A percentile compares a stretch with the other conserved stretches of the same genome.
Conservation (phyloP, 208 protist species). For the Acanthamoeba divionensis region DNA sequence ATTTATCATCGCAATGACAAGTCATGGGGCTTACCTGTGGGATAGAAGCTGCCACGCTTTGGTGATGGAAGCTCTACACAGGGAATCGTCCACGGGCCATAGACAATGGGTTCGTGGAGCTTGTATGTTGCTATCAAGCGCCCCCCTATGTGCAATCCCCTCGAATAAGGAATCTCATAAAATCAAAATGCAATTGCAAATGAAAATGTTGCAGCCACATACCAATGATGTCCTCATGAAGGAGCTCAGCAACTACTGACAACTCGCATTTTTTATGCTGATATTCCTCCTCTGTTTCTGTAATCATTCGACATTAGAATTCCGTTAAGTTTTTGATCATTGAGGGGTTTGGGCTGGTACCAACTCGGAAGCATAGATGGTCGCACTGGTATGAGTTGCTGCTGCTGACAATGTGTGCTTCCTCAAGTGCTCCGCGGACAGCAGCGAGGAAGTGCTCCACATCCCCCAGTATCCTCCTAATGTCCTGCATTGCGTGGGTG, state of each 20-base stretch:
- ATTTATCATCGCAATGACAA: neutral
- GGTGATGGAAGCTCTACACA: constrained; percentile 23
- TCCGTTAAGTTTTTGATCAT: neutral
- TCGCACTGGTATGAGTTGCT: neutral
- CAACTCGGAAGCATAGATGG: constrained; percentile 27
- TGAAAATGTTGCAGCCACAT: neutral
- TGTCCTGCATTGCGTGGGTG: too few relatives aligned
- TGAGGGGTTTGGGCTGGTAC: neutral
- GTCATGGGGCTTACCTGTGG: neutral
- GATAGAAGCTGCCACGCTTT: neutral
- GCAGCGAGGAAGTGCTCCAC: neutral
- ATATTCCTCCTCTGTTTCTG: constrained; percentile 4
- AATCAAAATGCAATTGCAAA: neutral
- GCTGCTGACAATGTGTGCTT: neutral
- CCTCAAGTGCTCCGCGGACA: neutral
- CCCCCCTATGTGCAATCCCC: neutral
- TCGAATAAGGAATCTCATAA: neutral
- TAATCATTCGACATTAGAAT: neutral
- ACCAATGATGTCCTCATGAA: constrained; percentile 9
- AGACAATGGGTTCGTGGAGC: neutral
- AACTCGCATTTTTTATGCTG: neutral
- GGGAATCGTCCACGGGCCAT: neutral
- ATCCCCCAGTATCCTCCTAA: neutral
- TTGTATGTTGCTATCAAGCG: neutral
- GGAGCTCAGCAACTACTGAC: neutral